phyloP scores from a whole-genome alignment of 2,329 filamentous ascomycete genomes.

The Pseudogymnoascus sp. region DNA sequence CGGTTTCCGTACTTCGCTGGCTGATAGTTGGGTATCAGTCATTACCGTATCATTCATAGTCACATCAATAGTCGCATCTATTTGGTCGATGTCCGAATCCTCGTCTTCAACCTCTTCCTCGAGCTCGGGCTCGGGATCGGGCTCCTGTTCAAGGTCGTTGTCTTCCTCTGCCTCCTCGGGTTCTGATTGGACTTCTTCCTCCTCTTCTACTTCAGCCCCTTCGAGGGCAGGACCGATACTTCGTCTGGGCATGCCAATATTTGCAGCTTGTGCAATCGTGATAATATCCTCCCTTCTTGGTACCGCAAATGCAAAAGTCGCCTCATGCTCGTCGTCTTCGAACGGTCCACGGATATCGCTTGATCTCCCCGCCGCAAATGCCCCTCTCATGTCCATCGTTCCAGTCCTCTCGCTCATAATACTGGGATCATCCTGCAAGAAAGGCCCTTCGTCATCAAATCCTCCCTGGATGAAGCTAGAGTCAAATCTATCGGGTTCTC shows the following conservation, averaged over 20 bases:
- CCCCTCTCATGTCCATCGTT: conserved; percentile 17
- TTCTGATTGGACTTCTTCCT: conserved; percentile 5
- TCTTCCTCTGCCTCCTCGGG: conserved; percentile 19
- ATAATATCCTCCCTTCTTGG: conserved; percentile 20
- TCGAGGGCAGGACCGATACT: background rate
- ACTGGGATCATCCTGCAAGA: conserved; percentile 2
- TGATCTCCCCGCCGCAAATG: conserved; percentile 20
- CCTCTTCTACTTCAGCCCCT: conserved; percentile 17
- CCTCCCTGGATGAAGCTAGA: conserved; percentile 24
- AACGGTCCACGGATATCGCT: conserved; percentile 25
- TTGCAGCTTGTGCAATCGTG: background rate
- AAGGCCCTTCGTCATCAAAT: conserved; percentile 18
- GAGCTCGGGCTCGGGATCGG: conserved; percentile 21
- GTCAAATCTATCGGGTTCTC: conserved; percentile 22
- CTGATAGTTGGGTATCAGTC: conserved; percentile 1
- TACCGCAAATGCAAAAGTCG: conserved; percentile 28
- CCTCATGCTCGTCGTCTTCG: conserved; percentile 27
- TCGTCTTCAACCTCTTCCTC: conserved; percentile 24
- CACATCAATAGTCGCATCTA: conserved; percentile 9
- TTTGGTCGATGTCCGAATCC: conserved; percentile 12
- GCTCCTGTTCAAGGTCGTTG: conserved; percentile 22
- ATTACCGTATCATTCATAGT: conserved; percentile 18
- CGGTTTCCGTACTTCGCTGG: conserved; percentile 17
- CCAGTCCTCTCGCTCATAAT: conserved; percentile 11
- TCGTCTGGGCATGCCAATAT: background rate